Conservation (phyloP, 495 filamentous ascomycete genomes). For the Amorphotheca resinae region DNA sequence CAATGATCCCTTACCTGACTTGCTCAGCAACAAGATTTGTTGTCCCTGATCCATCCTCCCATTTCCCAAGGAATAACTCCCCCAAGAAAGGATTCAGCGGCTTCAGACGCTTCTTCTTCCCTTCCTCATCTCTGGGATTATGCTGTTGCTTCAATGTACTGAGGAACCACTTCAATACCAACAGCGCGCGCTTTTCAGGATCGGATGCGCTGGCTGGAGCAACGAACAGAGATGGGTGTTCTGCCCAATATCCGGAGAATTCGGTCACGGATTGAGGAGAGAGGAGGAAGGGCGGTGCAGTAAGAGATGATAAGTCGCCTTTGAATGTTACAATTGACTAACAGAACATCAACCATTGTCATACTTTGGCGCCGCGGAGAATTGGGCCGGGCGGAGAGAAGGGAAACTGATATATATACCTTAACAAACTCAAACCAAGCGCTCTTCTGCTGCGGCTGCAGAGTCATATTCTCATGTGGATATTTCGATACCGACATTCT, state of each 20-base stretch:
- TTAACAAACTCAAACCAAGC: slow-evolving; percentile 40
- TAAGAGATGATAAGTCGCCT: slow-evolving; percentile 87
- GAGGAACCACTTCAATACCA: slow-evolving; percentile 95
- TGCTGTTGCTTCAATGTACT: slow-evolving; percentile 94
- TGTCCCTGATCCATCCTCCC: slow-evolving; percentile 49
- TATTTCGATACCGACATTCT: slow-evolving; percentile 8
- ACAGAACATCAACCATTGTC: too few species aligned
- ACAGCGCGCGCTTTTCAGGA: slow-evolving; percentile 68
- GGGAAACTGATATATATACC: slow-evolving; percentile 9
- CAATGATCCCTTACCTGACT: slow-evolving; percentile 47
- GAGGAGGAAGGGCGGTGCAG: slow-evolving; percentile 92
- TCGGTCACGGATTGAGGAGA: slow-evolving; percentile 84
- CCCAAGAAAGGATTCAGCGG: slow-evolving; percentile 88
- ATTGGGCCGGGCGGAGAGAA: neutral
- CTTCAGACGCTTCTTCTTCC: slow-evolving; percentile 97
- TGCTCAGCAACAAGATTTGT: slow-evolving; percentile 63
- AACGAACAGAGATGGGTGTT: slow-evolving; percentile 79
- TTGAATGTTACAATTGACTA: slow-evolving; percentile 94
- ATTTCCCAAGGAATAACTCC: slow-evolving; percentile 71
- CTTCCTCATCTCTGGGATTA: slow-evolving; percentile 82
- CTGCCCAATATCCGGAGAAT: slow-evolving; percentile 94
- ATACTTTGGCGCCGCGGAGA: too few species aligned
- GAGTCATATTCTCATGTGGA: slow-evolving; percentile 10
- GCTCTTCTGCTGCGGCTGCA: slow-evolving; percentile 8
- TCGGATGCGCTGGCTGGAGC: slow-evolving; percentile 74